These are phyloP conservation scores for Monosporascus sp. DNA, from an alignment of 2,329 filamentous ascomycete genomes.

Conservation along the genomic window DNA sequence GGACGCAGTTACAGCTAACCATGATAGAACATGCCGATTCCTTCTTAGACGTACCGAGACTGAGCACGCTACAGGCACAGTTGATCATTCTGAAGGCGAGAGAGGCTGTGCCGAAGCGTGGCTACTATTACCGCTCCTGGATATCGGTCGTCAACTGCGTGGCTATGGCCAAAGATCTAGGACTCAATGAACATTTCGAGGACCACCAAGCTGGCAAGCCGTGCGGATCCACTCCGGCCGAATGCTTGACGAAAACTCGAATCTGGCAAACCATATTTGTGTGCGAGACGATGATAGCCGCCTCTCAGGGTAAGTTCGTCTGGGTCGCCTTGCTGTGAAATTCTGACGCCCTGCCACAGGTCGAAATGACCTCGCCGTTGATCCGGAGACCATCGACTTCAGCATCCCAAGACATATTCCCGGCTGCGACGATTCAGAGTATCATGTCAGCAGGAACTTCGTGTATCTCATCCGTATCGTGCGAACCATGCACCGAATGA, in stretches of 20 bases:
- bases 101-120: constrained; percentile 85
- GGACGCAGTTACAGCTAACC: constrained; percentile 18
- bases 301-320: constrained; percentile 69
- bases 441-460: constrained; percentile 75
- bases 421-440: constrained; percentile 69
- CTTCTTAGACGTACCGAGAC: constrained; percentile 84
- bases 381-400: constrained; percentile 71
- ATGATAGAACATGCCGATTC: constrained; percentile 75
- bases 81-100: constrained; percentile 84
- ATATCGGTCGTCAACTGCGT: constrained; percentile 90
- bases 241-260: constrained; percentile 78
- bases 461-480: constrained; percentile 74
- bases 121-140: constrained; percentile 97
- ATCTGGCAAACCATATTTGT: constrained; percentile 87
- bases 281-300: constrained; percentile 88
- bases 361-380: constrained; percentile 72
- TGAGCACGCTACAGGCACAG: constrained; percentile 89
- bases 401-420: constrained; percentile 56
- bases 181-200: constrained; percentile 79
- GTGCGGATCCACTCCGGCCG: constrained; percentile 64
- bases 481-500: constrained; percentile 72
- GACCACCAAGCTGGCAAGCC: constrained; percentile 66
- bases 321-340: background rate
- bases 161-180: constrained; percentile 88
- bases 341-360: constrained; percentile 40